These are phyloP conservation scores for Aspergillus taichungensis DNA, from an alignment of 495 filamentous ascomycete genomes.

Conservation along the genomic window DNA sequence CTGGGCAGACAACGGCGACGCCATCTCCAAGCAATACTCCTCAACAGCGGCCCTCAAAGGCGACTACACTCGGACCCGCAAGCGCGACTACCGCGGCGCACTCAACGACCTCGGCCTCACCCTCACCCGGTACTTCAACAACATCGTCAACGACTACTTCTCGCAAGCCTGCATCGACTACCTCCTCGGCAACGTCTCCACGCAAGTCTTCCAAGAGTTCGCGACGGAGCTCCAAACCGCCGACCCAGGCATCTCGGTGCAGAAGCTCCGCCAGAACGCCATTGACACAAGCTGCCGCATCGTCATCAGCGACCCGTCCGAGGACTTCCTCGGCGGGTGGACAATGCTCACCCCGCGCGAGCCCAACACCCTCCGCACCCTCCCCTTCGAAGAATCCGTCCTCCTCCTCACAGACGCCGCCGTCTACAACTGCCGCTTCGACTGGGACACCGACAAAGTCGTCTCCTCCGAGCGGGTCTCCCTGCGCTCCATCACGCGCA, in stretches of 20 bases:
- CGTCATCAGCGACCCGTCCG: conserved; percentile 70
- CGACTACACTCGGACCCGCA: conserved; percentile 84
- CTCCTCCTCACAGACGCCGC: conserved; percentile 77
- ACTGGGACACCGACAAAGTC: conserved; percentile 90
- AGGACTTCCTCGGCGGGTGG: conserved; percentile 83
- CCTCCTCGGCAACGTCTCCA: conserved; percentile 79
- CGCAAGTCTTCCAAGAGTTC: conserved; percentile 81
- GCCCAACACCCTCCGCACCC: conserved; percentile 52
- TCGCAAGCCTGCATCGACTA: conserved; percentile 92
- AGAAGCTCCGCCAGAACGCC: conserved; percentile 74
- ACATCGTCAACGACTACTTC: conserved; percentile 94
- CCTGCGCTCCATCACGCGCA: conserved; percentile 56
- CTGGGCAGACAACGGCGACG: conserved; percentile 88
- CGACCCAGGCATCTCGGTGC: conserved; percentile 79
- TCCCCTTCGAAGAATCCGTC: conserved; percentile 76
- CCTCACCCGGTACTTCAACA: conserved; percentile 56
- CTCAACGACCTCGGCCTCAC: conserved; percentile 90
- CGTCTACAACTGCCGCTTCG: conserved; percentile 80
- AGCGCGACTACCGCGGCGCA: conserved; percentile 84
- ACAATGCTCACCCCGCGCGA: conserved; percentile 62
- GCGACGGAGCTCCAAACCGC: conserved; percentile 78
- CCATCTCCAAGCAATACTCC: conserved; percentile 58
- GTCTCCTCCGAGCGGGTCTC: conserved; percentile 81
- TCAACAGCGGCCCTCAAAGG: conserved; percentile 91
- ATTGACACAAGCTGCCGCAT: conserved; percentile 80